Conservation (phyloP, 2,329 filamentous ascomycete species). For the Fusarium agapanthi region DNA sequence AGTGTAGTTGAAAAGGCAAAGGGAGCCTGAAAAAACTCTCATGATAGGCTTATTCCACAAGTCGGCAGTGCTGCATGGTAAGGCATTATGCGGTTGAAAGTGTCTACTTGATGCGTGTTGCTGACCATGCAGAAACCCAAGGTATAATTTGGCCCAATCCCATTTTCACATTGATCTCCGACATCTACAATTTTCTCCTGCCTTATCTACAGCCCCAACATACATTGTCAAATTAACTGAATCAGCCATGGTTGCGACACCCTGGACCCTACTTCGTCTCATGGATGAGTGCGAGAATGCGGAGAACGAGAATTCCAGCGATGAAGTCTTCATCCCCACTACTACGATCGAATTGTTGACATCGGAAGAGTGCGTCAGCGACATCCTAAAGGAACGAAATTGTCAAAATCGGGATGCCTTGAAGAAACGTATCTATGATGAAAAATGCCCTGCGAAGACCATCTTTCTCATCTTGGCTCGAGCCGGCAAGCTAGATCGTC, state of each 20-base stretch:
- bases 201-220: background rate
- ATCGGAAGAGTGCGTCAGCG: background rate
- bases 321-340: background rate
- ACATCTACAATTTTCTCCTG: background rate
- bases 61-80: background rate
- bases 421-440: background rate
- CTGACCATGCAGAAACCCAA: background rate
- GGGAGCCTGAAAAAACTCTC: background rate
- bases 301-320: background rate
- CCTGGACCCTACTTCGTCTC: background rate
- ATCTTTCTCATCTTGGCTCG: background rate
- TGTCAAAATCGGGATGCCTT: background rate
- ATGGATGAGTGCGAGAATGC: background rate
- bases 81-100: background rate
- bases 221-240: background rate
- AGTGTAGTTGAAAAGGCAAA: background rate
- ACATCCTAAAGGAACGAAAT: background rate
- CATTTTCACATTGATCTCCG: background rate
- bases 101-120: background rate
- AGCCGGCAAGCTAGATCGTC: background rate
- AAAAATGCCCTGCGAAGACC: background rate
- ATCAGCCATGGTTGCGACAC: background rate
- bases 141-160: background rate
- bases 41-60: background rate
- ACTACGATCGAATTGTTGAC: background rate